Conservation (phyloP, 768 basidiomycete species). For the Agrocybe pediades region DNA sequence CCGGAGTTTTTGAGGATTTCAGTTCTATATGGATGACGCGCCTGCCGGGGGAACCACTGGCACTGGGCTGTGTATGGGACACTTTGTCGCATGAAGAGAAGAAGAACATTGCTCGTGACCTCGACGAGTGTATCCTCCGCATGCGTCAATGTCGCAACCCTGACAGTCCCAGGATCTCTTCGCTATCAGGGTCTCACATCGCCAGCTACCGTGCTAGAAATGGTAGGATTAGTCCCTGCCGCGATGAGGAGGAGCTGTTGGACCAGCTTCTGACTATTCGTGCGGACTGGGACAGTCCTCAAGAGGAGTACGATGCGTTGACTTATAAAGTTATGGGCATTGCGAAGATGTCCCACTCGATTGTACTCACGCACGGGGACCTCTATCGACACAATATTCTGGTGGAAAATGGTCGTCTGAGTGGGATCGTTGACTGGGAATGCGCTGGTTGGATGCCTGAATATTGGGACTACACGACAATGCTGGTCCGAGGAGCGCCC, state of each 20-base stretch:
- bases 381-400: slow-evolving; percentile 2
- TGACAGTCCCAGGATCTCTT: background rate
- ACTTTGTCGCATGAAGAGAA: background rate
- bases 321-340: background rate
- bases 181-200: background rate
- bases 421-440: slow-evolving; percentile 6
- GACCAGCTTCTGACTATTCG: background rate
- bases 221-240: background rate
- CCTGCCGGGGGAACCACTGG: background rate
- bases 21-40: background rate
- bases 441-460: slow-evolving; percentile 7
- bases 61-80: background rate
- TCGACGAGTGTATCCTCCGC: background rate
- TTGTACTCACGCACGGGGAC: slow-evolving; percentile 5
- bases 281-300: background rate
- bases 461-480: slow-evolving; percentile 6
- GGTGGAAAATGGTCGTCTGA: background rate
- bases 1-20: background rate
- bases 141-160: background rate
- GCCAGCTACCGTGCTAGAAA: background rate
- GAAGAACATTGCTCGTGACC: background rate
- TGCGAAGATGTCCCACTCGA: background rate
- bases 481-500: background rate
- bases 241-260: background rate
- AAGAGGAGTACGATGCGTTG: background rate